Conservation (phyloP, 257 asterid genomes). For the Solanum dulcamara region DNA sequence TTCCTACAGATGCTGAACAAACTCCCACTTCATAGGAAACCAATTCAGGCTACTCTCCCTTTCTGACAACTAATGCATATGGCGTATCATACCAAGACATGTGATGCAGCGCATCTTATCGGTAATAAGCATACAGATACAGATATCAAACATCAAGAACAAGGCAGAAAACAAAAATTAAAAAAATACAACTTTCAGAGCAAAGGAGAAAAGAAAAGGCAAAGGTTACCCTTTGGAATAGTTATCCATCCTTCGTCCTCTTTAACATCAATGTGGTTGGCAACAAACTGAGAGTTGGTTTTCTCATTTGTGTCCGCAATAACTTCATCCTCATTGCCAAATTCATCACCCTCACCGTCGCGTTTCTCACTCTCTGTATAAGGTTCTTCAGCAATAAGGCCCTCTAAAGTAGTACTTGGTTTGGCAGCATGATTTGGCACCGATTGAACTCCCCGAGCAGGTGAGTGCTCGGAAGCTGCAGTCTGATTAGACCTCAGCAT, state of each 20-base stretch:
- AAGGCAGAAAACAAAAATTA: not conserved
- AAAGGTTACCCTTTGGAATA: conserved; percentile 55
- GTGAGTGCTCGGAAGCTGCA: conserved; percentile 42
- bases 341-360: conserved; percentile 30
- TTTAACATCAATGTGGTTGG: conserved; percentile 58
- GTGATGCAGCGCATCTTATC: not conserved
- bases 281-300: conserved; percentile 24
- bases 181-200: not conserved
- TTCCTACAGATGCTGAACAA: not conserved
- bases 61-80: not conserved
- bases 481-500: conserved; percentile 79
- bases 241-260: conserved; percentile 70
- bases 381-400: conserved; percentile 57
- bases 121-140: not conserved
- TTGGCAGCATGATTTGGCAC: conserved; percentile 27
- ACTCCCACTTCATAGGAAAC: not conserved
- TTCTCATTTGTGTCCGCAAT: conserved; percentile 25
- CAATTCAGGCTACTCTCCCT: not conserved
- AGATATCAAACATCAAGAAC: not conserved
- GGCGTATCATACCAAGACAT: not conserved
- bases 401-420: conserved; percentile 41
- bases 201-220: conserved; percentile 11
- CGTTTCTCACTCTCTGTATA: conserved; percentile 22
- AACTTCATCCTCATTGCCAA: conserved; percentile 33
- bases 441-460: conserved; percentile 37